Evolutionary conservation across 2,329 filamentous ascomycete genomes (phyloP), one percentile per base, ranked within the genome.

Genomic region (Dendryphion nanum): DNA sequence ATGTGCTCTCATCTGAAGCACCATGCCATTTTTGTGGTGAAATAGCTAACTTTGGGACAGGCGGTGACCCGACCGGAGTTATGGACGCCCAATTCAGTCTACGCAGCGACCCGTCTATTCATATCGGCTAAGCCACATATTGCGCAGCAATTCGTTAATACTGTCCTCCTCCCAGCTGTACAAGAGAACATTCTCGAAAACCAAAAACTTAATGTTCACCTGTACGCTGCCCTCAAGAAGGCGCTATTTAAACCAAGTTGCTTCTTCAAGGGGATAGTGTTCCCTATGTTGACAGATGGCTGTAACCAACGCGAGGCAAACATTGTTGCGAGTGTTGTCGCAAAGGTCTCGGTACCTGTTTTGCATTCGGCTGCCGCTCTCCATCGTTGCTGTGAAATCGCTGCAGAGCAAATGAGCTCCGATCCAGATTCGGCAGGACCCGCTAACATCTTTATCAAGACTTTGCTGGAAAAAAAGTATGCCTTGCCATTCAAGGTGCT

Each of bases 231-330:
- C 0, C 74, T 98, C 40, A 96, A 96, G 70, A 95, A 95, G 64
- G 82, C 81, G 6, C 76, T 96, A 12, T 96, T 95, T 74, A 95
- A 95, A 66, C 93, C 93, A 5, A 85, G 88, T 0, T 89, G 90
- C 14, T 98, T 95, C 69, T 98, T 98, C 78, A 95, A 96, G 66
- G 93, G 90, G 4, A 82, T 98, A 52, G 75, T 98, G 13, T 97
- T 97, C 61, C 93, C 93, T 1, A 78, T 98, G 14, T 83, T 95
- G 7, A 80, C 79, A 6, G 86, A 83, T 35, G 87, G 89, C 18
- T 96, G 90, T 70, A 95, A 90, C 0, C 71, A 97, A 35, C 82
- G 90, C 35, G 93, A 98, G 68, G 93, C 93, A 4, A 83, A 89
- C 53, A 97, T 98, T 51, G 80, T 98, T 29, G 87, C 86, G 3